These are phyloP conservation scores for Candida takata DNA, from an alignment of 805 yeast genomes.

Conservation along the genomic window DNA sequence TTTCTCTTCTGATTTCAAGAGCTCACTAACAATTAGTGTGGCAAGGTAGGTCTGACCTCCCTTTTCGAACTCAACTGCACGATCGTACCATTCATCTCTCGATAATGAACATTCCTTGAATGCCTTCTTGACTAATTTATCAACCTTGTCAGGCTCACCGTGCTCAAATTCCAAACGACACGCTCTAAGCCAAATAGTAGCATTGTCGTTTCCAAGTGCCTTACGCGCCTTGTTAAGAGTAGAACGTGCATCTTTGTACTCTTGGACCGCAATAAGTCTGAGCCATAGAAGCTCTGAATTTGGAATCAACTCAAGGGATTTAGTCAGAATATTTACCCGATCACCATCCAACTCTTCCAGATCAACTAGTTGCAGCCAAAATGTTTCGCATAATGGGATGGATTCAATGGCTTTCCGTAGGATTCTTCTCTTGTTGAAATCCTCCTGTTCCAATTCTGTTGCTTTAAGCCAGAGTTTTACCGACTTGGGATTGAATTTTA, in stretches of 20 bases:
- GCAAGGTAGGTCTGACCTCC: conserved; percentile 42
- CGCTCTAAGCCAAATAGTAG: conserved; percentile 64
- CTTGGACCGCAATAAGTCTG: conserved; percentile 39
- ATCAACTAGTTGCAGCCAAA: conserved; percentile 68
- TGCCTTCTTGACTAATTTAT: conserved; percentile 43
- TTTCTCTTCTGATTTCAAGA: conserved; percentile 29
- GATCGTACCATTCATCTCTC: conserved; percentile 45
- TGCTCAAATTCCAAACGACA: conserved; percentile 57
- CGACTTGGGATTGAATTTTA: conserved; percentile 48
- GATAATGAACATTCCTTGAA: conserved; percentile 31
- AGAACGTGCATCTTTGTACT: conserved; percentile 41
- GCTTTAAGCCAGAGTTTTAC: conserved; percentile 71
- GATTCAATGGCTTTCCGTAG: conserved; percentile 66
- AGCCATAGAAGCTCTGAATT: conserved; percentile 60
- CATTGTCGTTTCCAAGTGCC: conserved; percentile 34
- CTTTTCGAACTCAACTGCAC: conserved; percentile 47
- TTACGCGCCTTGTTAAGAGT: conserved; percentile 58
- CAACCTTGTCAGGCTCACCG: conserved; percentile 36
- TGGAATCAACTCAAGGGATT: conserved; percentile 69
- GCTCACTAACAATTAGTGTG: conserved; percentile 42
- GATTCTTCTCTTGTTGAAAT: conserved; percentile 44
- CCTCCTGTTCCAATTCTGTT: conserved; percentile 54
- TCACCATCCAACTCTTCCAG: conserved; percentile 48
- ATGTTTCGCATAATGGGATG: conserved; percentile 44
- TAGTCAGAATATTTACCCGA: conserved; percentile 45